Evolutionary conservation across 495 filamentous ascomycete species (phyloP), one percentile per base, ranked within the genome.

Genomic region (Cercophora samala): DNA sequence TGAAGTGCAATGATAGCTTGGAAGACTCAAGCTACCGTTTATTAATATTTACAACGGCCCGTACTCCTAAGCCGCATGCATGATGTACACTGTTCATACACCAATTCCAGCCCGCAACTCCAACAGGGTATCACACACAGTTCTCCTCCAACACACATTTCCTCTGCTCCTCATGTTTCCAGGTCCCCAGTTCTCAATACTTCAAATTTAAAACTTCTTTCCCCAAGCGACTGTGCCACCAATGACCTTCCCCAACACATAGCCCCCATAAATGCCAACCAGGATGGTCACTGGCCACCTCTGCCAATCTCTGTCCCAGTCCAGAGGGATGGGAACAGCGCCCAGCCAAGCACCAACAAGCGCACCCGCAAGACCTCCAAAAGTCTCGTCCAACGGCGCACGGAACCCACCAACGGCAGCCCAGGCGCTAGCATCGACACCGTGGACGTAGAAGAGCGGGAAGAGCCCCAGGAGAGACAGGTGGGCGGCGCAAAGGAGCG

Each of bases 301-400:
- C 84, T 99, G 95, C 95, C 95, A 99, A 69, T 96, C 93, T 22
- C 95, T 88, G 72, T 82, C 92, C 92, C 93, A 97, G 76, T 97
- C 95, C 68, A 99, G 80, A 21, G 95, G 96, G 74, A 99, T 98
- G 1, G 96, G 96, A 42, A 97, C 88, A 13, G 90, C 90, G 4
- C 90, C 90, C n/a, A 90, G 67, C 90, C 90, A 93, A 52, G 85
- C 87, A 5, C 90, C 90, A 3, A 87, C 61, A n/a, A 88, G 71
- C 13, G 80, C 83, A 18, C 90, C 90, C 11, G 85, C 76, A 70
- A 81, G 83, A 66, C 81, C 93, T 69, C 91, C 92, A 81, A 83
- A 86, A 0, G 83, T 80, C 77, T 90, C 89, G 68, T 92, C 90
- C 23, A 90, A 73, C 2, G 88, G 87, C 52, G 84, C 78, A 60